Conservation (phyloP, 1,139 yeast genomes). For the Yamadazyma songkhlaensis region DNA sequence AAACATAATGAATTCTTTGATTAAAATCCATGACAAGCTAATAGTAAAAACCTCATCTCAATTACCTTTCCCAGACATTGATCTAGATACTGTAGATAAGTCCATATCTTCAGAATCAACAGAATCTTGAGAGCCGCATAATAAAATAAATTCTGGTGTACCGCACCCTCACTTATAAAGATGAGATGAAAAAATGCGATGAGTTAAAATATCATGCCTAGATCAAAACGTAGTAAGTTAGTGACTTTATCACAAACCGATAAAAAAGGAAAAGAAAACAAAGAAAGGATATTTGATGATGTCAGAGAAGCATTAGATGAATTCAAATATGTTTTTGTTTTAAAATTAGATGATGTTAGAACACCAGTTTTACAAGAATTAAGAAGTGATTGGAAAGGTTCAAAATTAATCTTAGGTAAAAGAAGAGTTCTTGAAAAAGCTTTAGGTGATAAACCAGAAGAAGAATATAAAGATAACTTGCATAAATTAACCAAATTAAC, state of each 20-base stretch:
- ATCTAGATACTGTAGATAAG: no score
- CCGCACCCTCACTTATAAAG: constrained; percentile 2
- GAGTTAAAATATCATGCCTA: constrained; percentile 54
- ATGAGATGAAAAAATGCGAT: constrained; percentile 8
- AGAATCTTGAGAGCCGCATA: background rate
- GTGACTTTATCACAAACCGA: constrained; percentile 97
- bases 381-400: constrained; percentile 89
- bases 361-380: constrained; percentile 94
- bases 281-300: constrained; percentile 86
- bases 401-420: constrained; percentile 85
- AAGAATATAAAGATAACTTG: constrained; percentile 85
- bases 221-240: constrained; percentile 90
- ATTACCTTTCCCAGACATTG: no score
- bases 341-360: constrained; percentile 87
- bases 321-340: constrained; percentile 77
- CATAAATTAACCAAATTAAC: constrained; percentile 59
- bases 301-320: constrained; percentile 79
- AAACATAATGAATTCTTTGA: background rate
- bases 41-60: no score
- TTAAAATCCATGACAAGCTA: background rate
- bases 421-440: constrained; percentile 93
- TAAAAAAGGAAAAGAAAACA: constrained; percentile 91
- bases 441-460: constrained; percentile 80
- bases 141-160: no score
- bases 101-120: no score